Conservation (phyloP, 371 early-diverging fungal genomes). For the Vairimorpha ceranae region DNA sequence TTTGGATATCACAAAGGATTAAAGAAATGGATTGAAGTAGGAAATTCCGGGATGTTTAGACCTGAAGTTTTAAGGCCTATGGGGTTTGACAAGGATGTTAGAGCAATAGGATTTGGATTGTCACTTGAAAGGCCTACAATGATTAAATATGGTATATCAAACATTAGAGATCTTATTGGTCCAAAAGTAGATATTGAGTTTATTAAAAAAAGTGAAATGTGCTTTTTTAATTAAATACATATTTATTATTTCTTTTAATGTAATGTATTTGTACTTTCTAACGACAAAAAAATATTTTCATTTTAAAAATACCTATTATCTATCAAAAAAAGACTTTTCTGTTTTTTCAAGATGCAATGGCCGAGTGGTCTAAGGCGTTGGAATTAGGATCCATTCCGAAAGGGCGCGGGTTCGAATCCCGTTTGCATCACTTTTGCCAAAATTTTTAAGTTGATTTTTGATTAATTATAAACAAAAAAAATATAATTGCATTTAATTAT, state of each 20-base stretch:
- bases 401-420: conserved; percentile 60
- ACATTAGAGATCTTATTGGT: conserved; percentile 94
- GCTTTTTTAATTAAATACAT: conserved; percentile 31
- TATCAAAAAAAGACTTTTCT: too few relatives aligned
- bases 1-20: conserved; percentile 92
- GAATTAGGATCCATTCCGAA: conserved; percentile 59
- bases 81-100: conserved; percentile 85
- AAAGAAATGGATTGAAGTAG: conserved; percentile 93
- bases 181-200: conserved; percentile 89
- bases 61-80: conserved; percentile 96
- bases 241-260: too few relatives aligned
- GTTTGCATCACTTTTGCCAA: conserved; percentile 46
- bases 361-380: conserved; percentile 63
- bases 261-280: too few relatives aligned
- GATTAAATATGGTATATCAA: conserved; percentile 91
- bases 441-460: background rate
- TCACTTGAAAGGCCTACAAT: conserved; percentile 97
- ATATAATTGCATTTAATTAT: background rate
- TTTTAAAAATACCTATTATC: too few relatives aligned
- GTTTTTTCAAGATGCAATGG: conserved; percentile 46
- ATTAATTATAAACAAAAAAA: background rate
- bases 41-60: conserved; percentile 98
- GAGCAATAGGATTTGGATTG: conserved; percentile 96
- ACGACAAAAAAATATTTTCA: too few relatives aligned
- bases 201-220: conserved; percentile 79